Evolutionary conservation across 2,329 filamentous ascomycete genomes (phyloP).

Genomic region (Fusarium fracticaudum): DNA sequence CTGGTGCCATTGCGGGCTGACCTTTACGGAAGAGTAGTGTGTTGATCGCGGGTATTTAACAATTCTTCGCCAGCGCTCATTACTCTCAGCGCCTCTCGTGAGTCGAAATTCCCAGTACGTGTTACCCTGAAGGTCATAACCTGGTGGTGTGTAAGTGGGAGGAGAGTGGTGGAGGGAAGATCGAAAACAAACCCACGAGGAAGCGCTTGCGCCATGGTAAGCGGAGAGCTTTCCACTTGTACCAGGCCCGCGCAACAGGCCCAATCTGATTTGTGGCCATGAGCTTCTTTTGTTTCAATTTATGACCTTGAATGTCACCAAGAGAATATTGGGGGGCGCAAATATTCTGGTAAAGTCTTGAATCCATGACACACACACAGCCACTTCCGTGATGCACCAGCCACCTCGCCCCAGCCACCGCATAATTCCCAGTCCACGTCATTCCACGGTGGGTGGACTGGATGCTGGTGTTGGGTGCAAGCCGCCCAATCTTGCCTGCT

Average conservation of each 20-base stretch:
- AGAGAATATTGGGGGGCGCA: constrained; percentile 21
- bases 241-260: constrained; percentile 58
- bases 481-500: constrained; percentile 29
- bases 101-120: constrained; percentile 76
- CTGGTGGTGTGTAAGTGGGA: constrained; percentile 50
- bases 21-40: constrained; percentile 64
- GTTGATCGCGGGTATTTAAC: constrained; percentile 66
- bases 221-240: constrained; percentile 69
- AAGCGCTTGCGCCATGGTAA: constrained; percentile 72
- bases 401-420: constrained; percentile 32
- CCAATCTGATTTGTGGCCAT: constrained; percentile 53
- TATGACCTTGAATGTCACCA: constrained; percentile 4
- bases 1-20: constrained; percentile 73
- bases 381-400: constrained; percentile 21
- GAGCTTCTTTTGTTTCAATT: constrained; percentile 12
- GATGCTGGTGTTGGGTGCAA: constrained; percentile 4
- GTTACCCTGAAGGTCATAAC: constrained; percentile 72
- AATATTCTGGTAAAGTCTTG: constrained; percentile 27
- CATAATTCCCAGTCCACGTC: constrained; percentile 39
- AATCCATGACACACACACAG: constrained; percentile 12
- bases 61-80: constrained; percentile 67
- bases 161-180: background rate
- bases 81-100: constrained; percentile 48
- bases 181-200: constrained; percentile 62
- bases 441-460: constrained; percentile 25